A percentile compares a stretch with the other conserved stretches of the same genome.
Conservation (phyloP, 2,329 filamentous ascomycete genomes). For the Fusarium proliferatum region DNA sequence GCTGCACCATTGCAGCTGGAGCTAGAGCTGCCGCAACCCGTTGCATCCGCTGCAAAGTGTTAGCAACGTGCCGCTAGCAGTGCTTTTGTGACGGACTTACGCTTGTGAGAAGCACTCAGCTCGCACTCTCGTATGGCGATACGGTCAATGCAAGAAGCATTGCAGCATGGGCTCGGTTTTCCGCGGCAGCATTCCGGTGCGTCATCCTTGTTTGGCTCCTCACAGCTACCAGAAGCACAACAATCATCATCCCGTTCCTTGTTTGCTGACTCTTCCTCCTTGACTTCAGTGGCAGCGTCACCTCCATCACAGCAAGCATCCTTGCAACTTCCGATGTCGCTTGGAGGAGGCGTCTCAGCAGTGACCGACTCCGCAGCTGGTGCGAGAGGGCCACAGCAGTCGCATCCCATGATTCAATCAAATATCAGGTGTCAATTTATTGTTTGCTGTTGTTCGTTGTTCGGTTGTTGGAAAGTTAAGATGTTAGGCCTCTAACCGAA, state of each 20-base stretch:
- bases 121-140: slow-evolving; percentile 57
- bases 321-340: slow-evolving; percentile 1
- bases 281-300: background rate
- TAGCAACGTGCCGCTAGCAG: background rate
- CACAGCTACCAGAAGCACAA: background rate
- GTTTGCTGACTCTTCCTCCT: background rate
- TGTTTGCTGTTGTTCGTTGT: background rate
- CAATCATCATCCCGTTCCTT: background rate
- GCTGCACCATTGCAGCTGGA: slow-evolving; percentile 21
- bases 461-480: background rate
- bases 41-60: background rate
- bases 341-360: background rate
- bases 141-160: slow-evolving; percentile 56
- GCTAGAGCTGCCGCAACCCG: background rate
- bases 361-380: background rate
- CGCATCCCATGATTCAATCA: slow-evolving; percentile 21
- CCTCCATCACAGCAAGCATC: slow-evolving; percentile 14
- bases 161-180: slow-evolving; percentile 55
- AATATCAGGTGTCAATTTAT: background rate
- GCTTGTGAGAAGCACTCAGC: slow-evolving; percentile 4
- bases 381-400: slow-evolving; percentile 29
- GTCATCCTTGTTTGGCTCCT: background rate
- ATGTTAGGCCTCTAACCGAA: background rate
- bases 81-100: background rate
- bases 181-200: slow-evolving; percentile 55